Evolutionary conservation across 495 filamentous ascomycete species (phyloP), one percentile per base, ranked within the genome.

Genomic region (Xylaria nigripes): DNA sequence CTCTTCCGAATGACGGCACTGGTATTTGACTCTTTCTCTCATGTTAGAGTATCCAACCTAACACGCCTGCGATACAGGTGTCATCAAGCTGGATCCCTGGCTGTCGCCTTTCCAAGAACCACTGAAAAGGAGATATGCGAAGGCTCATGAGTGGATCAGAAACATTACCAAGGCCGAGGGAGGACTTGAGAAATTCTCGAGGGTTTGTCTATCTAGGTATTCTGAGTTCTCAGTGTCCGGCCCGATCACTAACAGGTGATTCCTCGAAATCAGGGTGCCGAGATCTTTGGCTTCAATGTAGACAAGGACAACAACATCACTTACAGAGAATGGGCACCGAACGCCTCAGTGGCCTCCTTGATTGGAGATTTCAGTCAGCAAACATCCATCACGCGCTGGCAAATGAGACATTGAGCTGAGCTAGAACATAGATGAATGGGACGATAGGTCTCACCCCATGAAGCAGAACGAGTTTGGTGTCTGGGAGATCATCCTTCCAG

Each of bases 261-360:
- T 60, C 9, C 36, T 52, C 50, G 29, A 62, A 50, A 16, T 16
- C 42, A 91, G 86, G 92, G 93, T 29, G 86, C 83, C 52, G 90
- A 97, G 66, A 82, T 71, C 50, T 96, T 86, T 68, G 93, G 93
- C 45, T 77, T 98, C 67, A 86, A 86, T 63, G 81, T 87, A 50
- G 75, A 81, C 58, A 76, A 83, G 10, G 85, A 95, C 61, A 85
- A 87, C 60, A 89, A 91, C 68, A 89, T 98, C 60, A 77, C 73
- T 42, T 98, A 98, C 72, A 81, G 87, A 59, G 93, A 98, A 81
- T 98, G 93, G 93, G 93, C 93, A 1, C 92, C 93, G 45, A 92
- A 88, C 73, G 91, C 89, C 48, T 69, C 81, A 19, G 70, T 85
- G 60, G 93, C 93, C 18, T 84, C 85, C 55, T 77, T 98, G n/a